Evolutionary conservation across 2,329 filamentous ascomycete genomes (phyloP), one percentile per base, ranked within the genome.

Genomic region (Aureobasidium sp.): DNA sequence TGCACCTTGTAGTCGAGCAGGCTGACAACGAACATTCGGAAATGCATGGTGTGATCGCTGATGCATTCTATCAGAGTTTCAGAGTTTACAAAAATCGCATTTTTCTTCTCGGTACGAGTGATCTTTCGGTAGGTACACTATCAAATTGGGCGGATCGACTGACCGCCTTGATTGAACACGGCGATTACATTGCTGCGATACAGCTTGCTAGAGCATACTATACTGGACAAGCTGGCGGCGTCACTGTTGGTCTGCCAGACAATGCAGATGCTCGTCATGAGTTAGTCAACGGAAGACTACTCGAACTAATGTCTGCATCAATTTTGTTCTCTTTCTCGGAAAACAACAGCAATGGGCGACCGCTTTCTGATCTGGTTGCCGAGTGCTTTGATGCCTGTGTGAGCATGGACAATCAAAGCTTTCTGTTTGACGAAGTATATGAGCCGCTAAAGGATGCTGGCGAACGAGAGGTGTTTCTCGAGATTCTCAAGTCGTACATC

Each of bases 11-110:
- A 5, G 88, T 98, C 19, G 93, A 97, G 67, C 85, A 90, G 56
- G 75, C 93, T 16, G 86, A 96, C 58, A 90, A 95, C 60, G 83
- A 90, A 55, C 90, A 96, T 62, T 76, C 81, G 0, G 88, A 89
- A 0, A 86, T 97, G 83, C 93, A 97, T 69, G 91, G 91, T 2
- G 90, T 97, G 7, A 88, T 97, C 42, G 91, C 91, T 6, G 93
- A 98, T 74, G 93, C 90, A 0, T 98, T 96, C 62, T 91, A 91
- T 66, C 97, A 97, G 89, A 96, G 91, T 68, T 91, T 97, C 70
- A 89, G 88, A 63, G 80, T 89, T 3, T 98, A 97, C 71, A 98
- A 97, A 68, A 90, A 93, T 4, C 81, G 91, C 25, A 76, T 96
- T 30, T 98, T 98, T 64, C 73, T 97, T 3, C 76, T 98, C 7